Conservation (phyloP, 768 basidiomycete species). For the Terana coerulea region DNA sequence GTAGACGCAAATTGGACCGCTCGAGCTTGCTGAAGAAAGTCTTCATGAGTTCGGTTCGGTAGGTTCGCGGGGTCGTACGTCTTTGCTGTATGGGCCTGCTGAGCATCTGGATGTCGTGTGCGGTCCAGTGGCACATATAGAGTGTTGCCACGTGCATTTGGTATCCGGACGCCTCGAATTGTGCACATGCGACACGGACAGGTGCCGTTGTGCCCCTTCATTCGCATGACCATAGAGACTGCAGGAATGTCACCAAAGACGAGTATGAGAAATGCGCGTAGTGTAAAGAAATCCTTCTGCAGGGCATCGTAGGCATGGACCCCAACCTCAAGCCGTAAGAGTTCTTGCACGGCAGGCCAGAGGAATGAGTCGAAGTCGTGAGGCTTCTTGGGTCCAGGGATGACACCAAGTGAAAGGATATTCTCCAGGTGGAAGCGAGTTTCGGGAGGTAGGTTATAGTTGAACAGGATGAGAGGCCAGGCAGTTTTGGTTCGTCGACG, state of each 20-base stretch:
- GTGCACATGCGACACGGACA: conserved; percentile 24
- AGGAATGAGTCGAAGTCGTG: conserved; percentile 26
- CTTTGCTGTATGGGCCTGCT: neutral
- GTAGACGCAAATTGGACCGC: conserved; percentile 13
- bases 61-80: conserved; percentile 14
- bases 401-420: conserved; percentile 21
- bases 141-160: neutral
- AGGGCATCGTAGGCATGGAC: conserved; percentile 16
- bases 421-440: conserved; percentile 13
- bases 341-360: conserved; percentile 24
- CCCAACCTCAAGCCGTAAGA: conserved; percentile 20
- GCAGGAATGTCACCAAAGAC: conserved; percentile 26
- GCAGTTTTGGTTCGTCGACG: conserved; percentile 28
- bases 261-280: conserved; percentile 23
- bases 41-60: conserved; percentile 16
- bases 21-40: conserved; percentile 10
- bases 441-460: conserved; percentile 31
- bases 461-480: conserved; percentile 40
- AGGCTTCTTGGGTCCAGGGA: conserved; percentile 20
- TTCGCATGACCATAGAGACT: conserved; percentile 23
- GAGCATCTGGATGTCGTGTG: conserved; percentile 5
- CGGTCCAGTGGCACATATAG: conserved; percentile 20
- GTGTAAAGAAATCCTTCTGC: conserved; percentile 11
- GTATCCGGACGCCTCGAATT: conserved; percentile 18
- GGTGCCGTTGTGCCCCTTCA: conserved; percentile 27